Evolutionary conservation across 202 grass and related monocot genomes (phyloP), one percentile per base, ranked within the genome.

Genomic region (Panicum virgatum): DNA sequence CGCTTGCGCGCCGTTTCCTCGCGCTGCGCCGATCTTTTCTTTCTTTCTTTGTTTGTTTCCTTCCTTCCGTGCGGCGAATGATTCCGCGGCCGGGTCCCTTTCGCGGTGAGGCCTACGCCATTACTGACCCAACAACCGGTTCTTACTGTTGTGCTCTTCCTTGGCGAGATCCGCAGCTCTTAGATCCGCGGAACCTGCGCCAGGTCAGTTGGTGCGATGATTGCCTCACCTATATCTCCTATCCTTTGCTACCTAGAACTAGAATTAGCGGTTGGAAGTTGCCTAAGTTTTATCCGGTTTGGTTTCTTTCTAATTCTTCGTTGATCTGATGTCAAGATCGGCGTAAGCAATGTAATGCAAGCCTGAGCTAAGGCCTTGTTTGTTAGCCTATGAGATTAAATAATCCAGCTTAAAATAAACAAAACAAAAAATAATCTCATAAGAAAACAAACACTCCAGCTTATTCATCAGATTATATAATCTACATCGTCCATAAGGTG

Each of bases 41-140:
- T 34, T 34, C 32, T 34, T 34, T 34, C 32, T 5, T 34, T 43
- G 3, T 34, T 34, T 34, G 3, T 34, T 34, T 34, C 32, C 0
- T 34, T 39, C 54, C 61, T 70, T 64, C 71, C 59, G 2, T 44
- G 7, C 30, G 7, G 23, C 15, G 9, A 75, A 65, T 76, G 60
- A 83, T 66, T 75, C 70, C 15, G 18, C 15, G 18, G 61, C 23
- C 25, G 36, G 59, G 61, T 57, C 61, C 29, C 66, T 76, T 37
- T 51, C 22, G 7, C 2, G n/a, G 70, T 6, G 11, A 45, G 10
- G 42, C 23, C 70, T 32, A 43, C 59, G 20, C 47, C 72, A 76
- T 68, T 59, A 83, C 38, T 12, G 72, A 30, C 37, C 53, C 60
- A 73, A 59, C 68, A 80, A 80, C 45, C 59, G 20, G 58, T 14